Evolutionary conservation across 2,329 filamentous ascomycete species (phyloP).

Genomic region (Ceratocystis variospora): DNA sequence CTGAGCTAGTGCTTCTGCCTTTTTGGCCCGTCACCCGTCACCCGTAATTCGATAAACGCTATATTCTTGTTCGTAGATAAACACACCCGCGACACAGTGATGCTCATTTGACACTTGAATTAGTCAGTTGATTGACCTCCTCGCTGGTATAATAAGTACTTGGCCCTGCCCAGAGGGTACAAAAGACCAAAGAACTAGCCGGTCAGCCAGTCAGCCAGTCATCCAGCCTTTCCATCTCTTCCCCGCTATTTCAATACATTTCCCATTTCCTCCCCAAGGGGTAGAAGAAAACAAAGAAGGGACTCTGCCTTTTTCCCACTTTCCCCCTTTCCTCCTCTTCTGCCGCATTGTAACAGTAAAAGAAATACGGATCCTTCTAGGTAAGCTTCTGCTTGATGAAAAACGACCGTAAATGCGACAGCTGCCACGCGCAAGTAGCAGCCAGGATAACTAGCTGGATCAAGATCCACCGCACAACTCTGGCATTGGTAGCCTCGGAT

Average conservation of each 20-base stretch:
- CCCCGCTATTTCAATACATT: neutral
- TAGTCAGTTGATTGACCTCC: neutral
- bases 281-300: neutral
- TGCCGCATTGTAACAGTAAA: neutral
- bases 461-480: conserved; percentile 86
- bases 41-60: neutral
- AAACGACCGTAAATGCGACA: conserved; percentile 88
- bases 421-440: conserved; percentile 87
- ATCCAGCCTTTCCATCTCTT: neutral
- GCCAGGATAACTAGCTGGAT: conserved; percentile 77
- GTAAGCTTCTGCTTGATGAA: conserved; percentile 99
- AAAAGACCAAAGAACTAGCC: neutral
- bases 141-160: neutral
- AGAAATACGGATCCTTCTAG: conserved; percentile 31
- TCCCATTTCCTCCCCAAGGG: neutral
- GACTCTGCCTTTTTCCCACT: neutral
- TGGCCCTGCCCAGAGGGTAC: neutral
- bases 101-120: neutral
- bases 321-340: neutral
- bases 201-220: neutral
- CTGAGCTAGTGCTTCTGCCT: neutral
- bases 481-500: conserved; percentile 80
- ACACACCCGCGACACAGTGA: neutral
- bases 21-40: neutral
- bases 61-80: neutral